These are phyloP conservation scores for Podaxis sp. DNA, from an alignment of 768 basidiomycete genomes.

Conservation along the genomic window DNA sequence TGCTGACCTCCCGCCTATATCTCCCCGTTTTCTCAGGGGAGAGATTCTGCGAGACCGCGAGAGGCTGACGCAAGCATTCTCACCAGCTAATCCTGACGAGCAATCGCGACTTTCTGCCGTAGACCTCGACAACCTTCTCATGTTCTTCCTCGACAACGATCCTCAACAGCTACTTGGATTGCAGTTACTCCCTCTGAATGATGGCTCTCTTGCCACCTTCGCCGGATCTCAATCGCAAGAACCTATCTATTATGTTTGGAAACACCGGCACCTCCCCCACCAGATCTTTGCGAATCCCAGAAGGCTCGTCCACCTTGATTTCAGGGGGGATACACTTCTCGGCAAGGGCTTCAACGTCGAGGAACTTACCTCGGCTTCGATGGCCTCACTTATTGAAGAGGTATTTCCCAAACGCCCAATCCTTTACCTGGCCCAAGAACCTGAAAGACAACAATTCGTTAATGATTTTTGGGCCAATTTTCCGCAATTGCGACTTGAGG, in stretches of 20 bases:
- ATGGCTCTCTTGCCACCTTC: slow-evolving; percentile 30
- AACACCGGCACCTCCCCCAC: slow-evolving; percentile 5
- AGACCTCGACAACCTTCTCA: slow-evolving; percentile 19
- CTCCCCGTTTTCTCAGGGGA: neutral
- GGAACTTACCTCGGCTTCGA: slow-evolving; percentile 4
- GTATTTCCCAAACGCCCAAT: neutral
- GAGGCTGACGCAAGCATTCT: neutral
- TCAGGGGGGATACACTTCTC: neutral
- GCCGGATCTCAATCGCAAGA: slow-evolving; percentile 25
- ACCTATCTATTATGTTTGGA: slow-evolving; percentile 15
- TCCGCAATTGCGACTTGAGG: slow-evolving; percentile 2
- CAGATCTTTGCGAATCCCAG: neutral
- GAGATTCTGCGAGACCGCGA: neutral
- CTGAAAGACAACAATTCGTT: slow-evolving; percentile 24
- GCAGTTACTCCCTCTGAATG: slow-evolving; percentile 35
- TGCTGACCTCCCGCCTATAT: neutral
- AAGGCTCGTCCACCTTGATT: slow-evolving; percentile 5
- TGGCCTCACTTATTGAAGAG: slow-evolving; percentile 6
- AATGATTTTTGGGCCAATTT: slow-evolving; percentile 32
- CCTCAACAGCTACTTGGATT: slow-evolving; percentile 26
- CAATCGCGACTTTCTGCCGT: neutral
- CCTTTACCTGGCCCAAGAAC: neutral
- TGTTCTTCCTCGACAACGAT: slow-evolving; percentile 24
- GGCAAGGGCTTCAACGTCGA: slow-evolving; percentile 6
- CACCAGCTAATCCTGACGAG: neutral